Conservation (phyloP, 2,329 filamentous ascomycete genomes). For the Penicillium brevicompactum region DNA sequence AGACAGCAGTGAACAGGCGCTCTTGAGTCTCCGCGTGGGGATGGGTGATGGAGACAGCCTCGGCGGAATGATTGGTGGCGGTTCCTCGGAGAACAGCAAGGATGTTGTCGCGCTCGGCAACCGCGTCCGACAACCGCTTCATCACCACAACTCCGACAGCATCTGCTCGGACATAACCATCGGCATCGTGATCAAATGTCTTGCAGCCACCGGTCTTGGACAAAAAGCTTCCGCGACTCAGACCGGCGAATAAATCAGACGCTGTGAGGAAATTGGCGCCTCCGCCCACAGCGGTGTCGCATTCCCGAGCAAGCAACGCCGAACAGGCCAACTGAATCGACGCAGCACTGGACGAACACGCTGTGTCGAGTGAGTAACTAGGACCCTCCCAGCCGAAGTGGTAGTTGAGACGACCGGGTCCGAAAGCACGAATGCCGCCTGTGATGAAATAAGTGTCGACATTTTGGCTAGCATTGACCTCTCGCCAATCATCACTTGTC, state of each 20-base stretch:
- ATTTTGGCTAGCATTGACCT: too few species aligned
- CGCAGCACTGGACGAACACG: constrained; percentile 64
- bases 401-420: constrained; percentile 69
- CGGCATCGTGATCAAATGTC: constrained; percentile 51
- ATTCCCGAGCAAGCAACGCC: constrained; percentile 71
- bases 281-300: constrained; percentile 77
- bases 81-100: constrained; percentile 47
- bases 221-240: constrained; percentile 56
- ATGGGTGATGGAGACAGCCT: constrained; percentile 50
- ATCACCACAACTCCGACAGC: constrained; percentile 53
- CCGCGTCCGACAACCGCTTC: constrained; percentile 54
- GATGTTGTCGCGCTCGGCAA: constrained; percentile 51
- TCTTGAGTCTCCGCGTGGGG: constrained; percentile 43
- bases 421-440: constrained; percentile 53
- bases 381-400: constrained; percentile 75
- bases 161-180: constrained; percentile 59
- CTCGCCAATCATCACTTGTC: too few species aligned
- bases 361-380: constrained; percentile 71
- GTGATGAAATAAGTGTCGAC: too few species aligned
- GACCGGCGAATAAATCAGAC: constrained; percentile 68
- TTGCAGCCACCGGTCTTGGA: constrained; percentile 49
- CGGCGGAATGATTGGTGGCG: constrained; percentile 48
- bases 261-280: constrained; percentile 74
- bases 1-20: constrained; percentile 39
- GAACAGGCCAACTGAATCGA: constrained; percentile 72